A percentile compares a stretch with the other conserved stretches of the same genome.
Evolutionary conservation across 768 basidiomycete genomes (phyloP).

Genomic region (Mycena crocata): DNA sequence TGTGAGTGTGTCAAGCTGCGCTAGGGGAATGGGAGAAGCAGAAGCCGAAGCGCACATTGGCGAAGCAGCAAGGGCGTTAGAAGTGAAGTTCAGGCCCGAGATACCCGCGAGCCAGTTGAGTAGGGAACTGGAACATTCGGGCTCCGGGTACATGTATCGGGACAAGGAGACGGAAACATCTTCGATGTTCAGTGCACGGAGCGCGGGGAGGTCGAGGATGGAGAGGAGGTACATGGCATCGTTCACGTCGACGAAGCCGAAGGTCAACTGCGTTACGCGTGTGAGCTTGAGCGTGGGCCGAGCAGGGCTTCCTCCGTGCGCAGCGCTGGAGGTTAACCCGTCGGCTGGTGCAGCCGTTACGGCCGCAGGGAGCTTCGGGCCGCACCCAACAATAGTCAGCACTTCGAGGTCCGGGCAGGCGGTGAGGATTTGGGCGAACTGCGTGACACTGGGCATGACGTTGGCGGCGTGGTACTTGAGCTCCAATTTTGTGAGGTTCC

Average conservation of each 20-base stretch:
- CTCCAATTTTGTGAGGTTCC: conserved; percentile 58
- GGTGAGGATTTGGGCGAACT: conserved; percentile 57
- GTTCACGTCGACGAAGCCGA: conserved; percentile 58
- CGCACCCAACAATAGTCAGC: conserved; percentile 66
- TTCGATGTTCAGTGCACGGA: conserved; percentile 56
- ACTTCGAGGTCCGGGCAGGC: conserved; percentile 54
- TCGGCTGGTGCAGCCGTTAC: background rate
- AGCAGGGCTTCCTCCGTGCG: conserved; percentile 2
- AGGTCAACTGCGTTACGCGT: conserved; percentile 47
- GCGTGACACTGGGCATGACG: conserved; percentile 63
- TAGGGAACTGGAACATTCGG: conserved; percentile 50
- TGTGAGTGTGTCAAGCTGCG: conserved; percentile 43
- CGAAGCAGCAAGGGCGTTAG: background rate
- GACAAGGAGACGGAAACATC: conserved; percentile 57
- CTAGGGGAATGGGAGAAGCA: conserved; percentile 37
- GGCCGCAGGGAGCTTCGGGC: conserved; percentile 50
- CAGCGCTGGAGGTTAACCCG: background rate
- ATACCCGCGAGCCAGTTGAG: conserved; percentile 46
- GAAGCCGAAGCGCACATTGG: conserved; percentile 7
- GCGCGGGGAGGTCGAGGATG: conserved; percentile 49
- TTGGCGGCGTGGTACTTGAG: conserved; percentile 68
- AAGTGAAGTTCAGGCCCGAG: background rate
- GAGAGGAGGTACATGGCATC: conserved; percentile 54
- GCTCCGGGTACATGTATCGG: no score
- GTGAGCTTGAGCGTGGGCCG: conserved; percentile 39